Percentiles rank a stretch among this genome's conserved stretches.
These are phyloP conservation scores for Bimuria novae-zelandiae DNA, from an alignment of 2,329 filamentous ascomycete genomes.

Conservation along the genomic window DNA sequence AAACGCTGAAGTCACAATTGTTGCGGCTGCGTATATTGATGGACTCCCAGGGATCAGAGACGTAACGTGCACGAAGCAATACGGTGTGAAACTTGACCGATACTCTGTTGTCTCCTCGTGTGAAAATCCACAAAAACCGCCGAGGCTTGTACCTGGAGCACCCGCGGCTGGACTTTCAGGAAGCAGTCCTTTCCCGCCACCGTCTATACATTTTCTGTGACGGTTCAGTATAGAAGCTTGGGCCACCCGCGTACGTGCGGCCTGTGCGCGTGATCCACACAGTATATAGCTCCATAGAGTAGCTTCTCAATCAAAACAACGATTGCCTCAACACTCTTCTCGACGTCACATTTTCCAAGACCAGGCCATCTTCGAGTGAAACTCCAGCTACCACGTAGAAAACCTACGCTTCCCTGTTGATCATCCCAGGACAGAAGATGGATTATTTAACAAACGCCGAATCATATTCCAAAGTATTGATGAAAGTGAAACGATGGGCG, in stretches of 20 bases:
- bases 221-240: too few relatives aligned
- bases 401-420: neutral
- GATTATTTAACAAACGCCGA: neutral
- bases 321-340: too few relatives aligned
- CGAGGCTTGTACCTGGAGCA: neutral
- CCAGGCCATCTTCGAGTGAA: neutral
- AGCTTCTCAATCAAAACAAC: too few relatives aligned
- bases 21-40: neutral
- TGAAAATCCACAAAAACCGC: neutral
- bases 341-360: too few relatives aligned
- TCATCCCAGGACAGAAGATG: neutral
- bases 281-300: too few relatives aligned
- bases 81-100: neutral
- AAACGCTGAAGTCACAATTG: neutral
- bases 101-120: neutral
- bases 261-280: too few relatives aligned
- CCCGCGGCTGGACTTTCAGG: neutral
- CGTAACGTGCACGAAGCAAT: neutral
- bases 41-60: neutral
- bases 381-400: neutral
- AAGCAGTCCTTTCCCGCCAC: neutral
- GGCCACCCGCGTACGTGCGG: too few relatives aligned
- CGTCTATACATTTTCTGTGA: too few relatives aligned
- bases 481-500: neutral
- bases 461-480: neutral